phyloP scores from a whole-genome alignment of 2,329 filamentous ascomycete genomes.

The Rutstroemia sydowiana region DNA sequence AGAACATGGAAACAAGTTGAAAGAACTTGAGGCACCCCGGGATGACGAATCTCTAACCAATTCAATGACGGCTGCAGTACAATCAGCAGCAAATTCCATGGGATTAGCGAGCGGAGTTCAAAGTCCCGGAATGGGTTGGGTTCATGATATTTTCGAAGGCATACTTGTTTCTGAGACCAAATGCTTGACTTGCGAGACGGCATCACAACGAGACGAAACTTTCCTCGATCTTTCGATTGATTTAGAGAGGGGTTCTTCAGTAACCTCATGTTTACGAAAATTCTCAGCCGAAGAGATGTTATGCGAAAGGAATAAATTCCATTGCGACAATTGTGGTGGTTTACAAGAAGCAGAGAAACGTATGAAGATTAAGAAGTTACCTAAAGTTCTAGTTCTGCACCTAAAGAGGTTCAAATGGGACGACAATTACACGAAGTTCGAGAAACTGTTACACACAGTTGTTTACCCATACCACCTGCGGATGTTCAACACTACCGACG shows the following conservation, averaged over 20 bases:
- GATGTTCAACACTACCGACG: conserved; percentile 76
- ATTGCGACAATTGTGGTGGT: conserved; percentile 94
- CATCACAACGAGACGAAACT: conserved; percentile 89
- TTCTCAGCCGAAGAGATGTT: conserved; percentile 99
- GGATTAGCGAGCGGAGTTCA: conserved; percentile 33
- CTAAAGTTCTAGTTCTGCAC: conserved; percentile 85
- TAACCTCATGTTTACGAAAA: conserved; percentile 88
- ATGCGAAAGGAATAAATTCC: conserved; percentile 97
- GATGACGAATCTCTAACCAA: conserved; percentile 41
- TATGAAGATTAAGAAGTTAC: conserved; percentile 97
- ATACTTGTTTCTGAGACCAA: conserved; percentile 92
- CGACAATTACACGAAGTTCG: conserved; percentile 84
- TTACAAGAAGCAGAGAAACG: conserved; percentile 96
- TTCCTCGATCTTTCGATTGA: conserved; percentile 96
- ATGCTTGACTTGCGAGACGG: conserved; percentile 92
- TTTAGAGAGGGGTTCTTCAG: conserved; percentile 88
- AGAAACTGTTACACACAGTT: conserved; percentile 94
- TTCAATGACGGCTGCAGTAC: conserved; percentile 41
- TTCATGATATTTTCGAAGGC: conserved; percentile 95
- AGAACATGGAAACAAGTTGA: conserved; percentile 64
- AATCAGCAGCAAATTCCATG: conserved; percentile 35
- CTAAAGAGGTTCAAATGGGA: conserved; percentile 98
- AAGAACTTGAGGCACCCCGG: conserved; percentile 39
- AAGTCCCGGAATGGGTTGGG: conserved; percentile 71
- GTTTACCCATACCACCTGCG: conserved; percentile 95